Conservation (phyloP, 805 yeast genomes). For the Candida maesae region DNA sequence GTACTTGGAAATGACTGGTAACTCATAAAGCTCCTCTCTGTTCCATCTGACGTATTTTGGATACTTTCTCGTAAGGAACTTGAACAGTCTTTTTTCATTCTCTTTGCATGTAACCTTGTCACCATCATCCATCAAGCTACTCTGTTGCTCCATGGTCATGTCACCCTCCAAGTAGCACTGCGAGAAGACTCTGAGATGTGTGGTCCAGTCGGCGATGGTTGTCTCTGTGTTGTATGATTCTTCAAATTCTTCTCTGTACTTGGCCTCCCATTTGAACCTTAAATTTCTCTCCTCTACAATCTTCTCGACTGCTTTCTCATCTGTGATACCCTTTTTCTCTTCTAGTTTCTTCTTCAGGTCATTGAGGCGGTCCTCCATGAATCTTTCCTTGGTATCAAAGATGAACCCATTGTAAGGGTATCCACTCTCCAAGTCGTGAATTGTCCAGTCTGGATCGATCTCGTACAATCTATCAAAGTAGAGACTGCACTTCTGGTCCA, state of each 20-base stretch:
- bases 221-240: conserved; percentile 23
- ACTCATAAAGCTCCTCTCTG: conserved; percentile 25
- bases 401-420: conserved; percentile 22
- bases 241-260: conserved; percentile 10
- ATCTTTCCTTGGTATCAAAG: conserved; percentile 25
- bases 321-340: conserved; percentile 9
- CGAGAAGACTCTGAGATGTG: conserved; percentile 26
- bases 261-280: conserved; percentile 18
- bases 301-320: conserved; percentile 10
- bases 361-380: conserved; percentile 15
- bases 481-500: conserved; percentile 15
- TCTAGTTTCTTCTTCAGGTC: conserved; percentile 16
- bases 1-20: conserved; percentile 19
- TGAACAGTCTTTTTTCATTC: conserved; percentile 36
- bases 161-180: conserved; percentile 24
- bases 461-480: conserved; percentile 21
- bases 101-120: conserved; percentile 17
- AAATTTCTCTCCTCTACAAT: conserved; percentile 9
- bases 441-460: conserved; percentile 23
- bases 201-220: conserved; percentile 22
- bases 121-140: conserved; percentile 6
- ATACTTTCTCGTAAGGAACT: conserved; percentile 36
- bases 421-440: conserved; percentile 20
- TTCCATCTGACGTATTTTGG: conserved; percentile 42
- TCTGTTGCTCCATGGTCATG: conserved; percentile 6